phyloP scores from a whole-genome alignment of 495 filamentous ascomycete species.

The Hypoxylon fuscum region DNA sequence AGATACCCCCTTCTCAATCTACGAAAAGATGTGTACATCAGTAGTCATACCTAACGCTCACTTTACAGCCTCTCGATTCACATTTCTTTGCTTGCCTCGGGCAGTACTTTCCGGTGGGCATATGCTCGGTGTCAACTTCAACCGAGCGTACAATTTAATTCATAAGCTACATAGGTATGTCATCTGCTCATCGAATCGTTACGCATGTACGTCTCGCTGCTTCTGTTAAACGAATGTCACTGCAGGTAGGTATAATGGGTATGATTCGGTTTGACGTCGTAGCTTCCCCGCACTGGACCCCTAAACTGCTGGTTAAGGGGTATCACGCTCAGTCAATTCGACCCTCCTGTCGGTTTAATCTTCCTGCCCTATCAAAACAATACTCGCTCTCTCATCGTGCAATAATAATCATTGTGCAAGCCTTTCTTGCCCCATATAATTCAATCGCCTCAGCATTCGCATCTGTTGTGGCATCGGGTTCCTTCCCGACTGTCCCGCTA shows the following conservation, averaged over 20 bases:
- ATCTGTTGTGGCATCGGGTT: slow-evolving; percentile 16
- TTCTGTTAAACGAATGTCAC: slow-evolving; percentile 30
- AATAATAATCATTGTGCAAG: neutral
- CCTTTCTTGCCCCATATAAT: neutral
- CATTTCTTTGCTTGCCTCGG: neutral
- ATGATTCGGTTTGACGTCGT: slow-evolving; percentile 17
- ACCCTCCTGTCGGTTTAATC: too few relatives aligned
- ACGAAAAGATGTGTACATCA: neutral
- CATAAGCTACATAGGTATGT: neutral
- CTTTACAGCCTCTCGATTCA: neutral
- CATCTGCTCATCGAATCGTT: neutral
- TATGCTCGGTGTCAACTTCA: slow-evolving; percentile 16
- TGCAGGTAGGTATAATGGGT: neutral
- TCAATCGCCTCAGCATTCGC: neutral
- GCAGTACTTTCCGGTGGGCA: neutral
- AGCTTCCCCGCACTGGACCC: slow-evolving; percentile 28
- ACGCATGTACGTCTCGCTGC: slow-evolving; percentile 2
- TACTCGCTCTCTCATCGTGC: neutral
- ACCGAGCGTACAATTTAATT: slow-evolving; percentile 7
- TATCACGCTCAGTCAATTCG: neutral
- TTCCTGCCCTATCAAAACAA: neutral
- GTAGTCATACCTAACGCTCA: slow-evolving; percentile 7
- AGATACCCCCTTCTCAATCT: slow-evolving; percentile 43
- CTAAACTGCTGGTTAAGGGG: neutral
- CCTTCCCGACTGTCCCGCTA: slow-evolving; percentile 17